A percentile compares a stretch with the other conserved stretches of the same genome.
Evolutionary conservation across 1,139 yeast genomes (phyloP).

Genomic region (Blastobotrys ciferrii): DNA sequence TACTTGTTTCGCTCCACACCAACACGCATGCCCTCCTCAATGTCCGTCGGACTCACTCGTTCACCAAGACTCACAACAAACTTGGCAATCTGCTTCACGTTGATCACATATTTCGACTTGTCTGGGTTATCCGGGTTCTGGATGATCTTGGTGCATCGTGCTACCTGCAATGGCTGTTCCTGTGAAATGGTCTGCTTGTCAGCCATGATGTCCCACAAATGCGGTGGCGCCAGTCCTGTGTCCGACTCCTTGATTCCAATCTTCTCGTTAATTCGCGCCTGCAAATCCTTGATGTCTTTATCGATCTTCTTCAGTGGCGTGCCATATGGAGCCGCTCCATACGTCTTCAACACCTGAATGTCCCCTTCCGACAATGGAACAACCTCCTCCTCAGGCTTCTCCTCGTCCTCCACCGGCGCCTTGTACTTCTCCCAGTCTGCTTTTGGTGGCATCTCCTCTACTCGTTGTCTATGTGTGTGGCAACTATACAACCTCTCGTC

Average conservation of each 20-base stretch:
- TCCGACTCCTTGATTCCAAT: slow-evolving; percentile 93
- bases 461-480: not conserved
- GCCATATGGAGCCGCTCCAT: slow-evolving; percentile 95
- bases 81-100: slow-evolving; percentile 96
- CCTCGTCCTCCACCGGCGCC: slow-evolving; percentile 79
- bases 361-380: slow-evolving; percentile 93
- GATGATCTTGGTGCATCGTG: slow-evolving; percentile 96
- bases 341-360: slow-evolving; percentile 92
- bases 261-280: slow-evolving; percentile 84
- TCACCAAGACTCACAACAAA: slow-evolving; percentile 96
- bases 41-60: slow-evolving; percentile 95
- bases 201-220: slow-evolving; percentile 95
- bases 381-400: slow-evolving; percentile 60
- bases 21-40: slow-evolving; percentile 98
- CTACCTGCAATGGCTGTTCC: slow-evolving; percentile 96
- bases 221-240: slow-evolving; percentile 94
- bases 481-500: not conserved
- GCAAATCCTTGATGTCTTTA: slow-evolving; percentile 78
- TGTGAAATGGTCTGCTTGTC: slow-evolving; percentile 90
- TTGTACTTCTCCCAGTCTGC: slow-evolving; percentile 97
- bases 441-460: slow-evolving; percentile 65
- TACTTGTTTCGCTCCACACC: slow-evolving; percentile 98
- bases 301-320: slow-evolving; percentile 75
- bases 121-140: slow-evolving; percentile 67
- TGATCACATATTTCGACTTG: slow-evolving; percentile 89